These are phyloP conservation scores for Penicillium sp. DNA, from an alignment of 2,329 filamentous ascomycete genomes.

Conservation along the genomic window DNA sequence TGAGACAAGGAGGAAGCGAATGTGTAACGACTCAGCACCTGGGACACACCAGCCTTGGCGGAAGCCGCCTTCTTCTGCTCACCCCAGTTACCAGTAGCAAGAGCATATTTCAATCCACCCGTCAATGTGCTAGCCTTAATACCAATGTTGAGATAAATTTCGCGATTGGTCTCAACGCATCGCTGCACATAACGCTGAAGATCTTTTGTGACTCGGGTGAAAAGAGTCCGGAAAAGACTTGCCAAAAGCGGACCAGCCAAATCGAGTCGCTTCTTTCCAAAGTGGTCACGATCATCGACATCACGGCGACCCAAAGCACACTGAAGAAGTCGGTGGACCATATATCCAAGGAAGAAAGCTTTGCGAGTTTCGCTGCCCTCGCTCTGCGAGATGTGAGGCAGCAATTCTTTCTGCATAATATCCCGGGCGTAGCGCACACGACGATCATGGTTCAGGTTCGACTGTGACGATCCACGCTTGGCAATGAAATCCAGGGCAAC, in stretches of 20 bases:
- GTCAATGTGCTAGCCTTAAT: slow-evolving; percentile 90
- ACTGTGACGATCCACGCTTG: slow-evolving; percentile 75
- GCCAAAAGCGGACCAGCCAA: slow-evolving; percentile 90
- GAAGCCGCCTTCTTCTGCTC: slow-evolving; percentile 98
- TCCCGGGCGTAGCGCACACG: slow-evolving; percentile 91
- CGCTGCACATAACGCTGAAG: slow-evolving; percentile 87
- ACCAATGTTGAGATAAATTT: slow-evolving; percentile 87
- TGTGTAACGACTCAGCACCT: slow-evolving; percentile 96
- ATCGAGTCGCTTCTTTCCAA: slow-evolving; percentile 97
- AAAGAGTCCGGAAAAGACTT: slow-evolving; percentile 91
- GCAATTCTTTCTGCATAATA: slow-evolving; percentile 92
- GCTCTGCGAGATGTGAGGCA: slow-evolving; percentile 93
- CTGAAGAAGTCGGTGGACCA: slow-evolving; percentile 94
- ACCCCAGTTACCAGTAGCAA: slow-evolving; percentile 98
- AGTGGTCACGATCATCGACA: slow-evolving; percentile 96
- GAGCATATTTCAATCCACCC: slow-evolving; percentile 91
- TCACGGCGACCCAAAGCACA: slow-evolving; percentile 90
- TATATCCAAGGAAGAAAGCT: slow-evolving; percentile 97
- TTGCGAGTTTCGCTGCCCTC: slow-evolving; percentile 95
- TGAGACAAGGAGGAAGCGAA: slow-evolving; percentile 96
- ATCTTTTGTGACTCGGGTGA: slow-evolving; percentile 87
- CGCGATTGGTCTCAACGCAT: slow-evolving; percentile 82
- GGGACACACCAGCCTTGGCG: slow-evolving; percentile 93
- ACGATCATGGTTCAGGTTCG: slow-evolving; percentile 73
- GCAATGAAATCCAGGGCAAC: slow-evolving; percentile 94